Conservation (phyloP, 257 asterid genomes). For the Galeopsis tetrahit region DNA sequence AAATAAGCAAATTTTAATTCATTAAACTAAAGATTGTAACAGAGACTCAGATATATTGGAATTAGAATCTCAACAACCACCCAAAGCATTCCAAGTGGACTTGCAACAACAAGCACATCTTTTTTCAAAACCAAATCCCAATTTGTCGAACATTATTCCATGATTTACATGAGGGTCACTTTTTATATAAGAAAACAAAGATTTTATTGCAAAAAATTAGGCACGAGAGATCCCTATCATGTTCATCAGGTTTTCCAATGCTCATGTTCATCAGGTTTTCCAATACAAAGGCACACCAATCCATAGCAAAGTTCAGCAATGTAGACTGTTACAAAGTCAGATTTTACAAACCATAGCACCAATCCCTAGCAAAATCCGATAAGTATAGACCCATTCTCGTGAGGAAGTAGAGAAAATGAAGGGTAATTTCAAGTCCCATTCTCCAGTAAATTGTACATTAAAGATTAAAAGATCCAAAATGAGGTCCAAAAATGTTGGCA, state of each 20-base stretch:
- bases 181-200: no score
- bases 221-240: no score
- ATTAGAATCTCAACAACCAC: constrained; percentile 25
- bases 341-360: no score
- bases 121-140: background rate
- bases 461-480: background rate
- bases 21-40: background rate
- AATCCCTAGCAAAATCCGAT: no score
- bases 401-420: constrained; percentile 17
- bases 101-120: constrained; percentile 21
- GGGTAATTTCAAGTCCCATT: background rate
- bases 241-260: no score
- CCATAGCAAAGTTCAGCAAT: no score
- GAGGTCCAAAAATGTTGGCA: constrained; percentile 2
- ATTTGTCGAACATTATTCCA: no score
- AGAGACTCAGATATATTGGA: background rate
- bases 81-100: constrained; percentile 5
- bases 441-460: background rate
- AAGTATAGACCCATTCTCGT: background rate
- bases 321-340: no score
- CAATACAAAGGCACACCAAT: no score
- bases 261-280: no score
- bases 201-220: no score
- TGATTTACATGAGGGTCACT: no score
- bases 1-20: background rate